These are phyloP conservation scores for Arthrobotrys musiformis DNA, from an alignment of 2,329 filamentous ascomycete genomes.

Conservation along the genomic window DNA sequence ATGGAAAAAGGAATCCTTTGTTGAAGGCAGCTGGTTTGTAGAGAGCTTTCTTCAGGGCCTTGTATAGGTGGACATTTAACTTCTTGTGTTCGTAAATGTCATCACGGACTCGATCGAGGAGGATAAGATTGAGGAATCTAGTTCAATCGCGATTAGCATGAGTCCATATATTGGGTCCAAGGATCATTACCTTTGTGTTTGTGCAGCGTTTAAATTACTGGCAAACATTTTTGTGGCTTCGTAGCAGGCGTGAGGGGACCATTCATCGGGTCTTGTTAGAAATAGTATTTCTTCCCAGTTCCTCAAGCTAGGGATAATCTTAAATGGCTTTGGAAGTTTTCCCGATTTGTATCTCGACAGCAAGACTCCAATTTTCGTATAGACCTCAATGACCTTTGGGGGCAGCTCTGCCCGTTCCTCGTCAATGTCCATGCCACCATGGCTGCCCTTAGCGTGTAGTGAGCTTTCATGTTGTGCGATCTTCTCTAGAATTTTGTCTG, in stretches of 20 bases:
- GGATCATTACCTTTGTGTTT: slow-evolving; percentile 57
- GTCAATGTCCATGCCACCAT: slow-evolving; percentile 59
- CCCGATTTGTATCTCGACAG: slow-evolving; percentile 93
- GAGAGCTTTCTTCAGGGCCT: slow-evolving; percentile 87
- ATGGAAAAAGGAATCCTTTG: slow-evolving; percentile 92
- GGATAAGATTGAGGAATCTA: slow-evolving; percentile 81
- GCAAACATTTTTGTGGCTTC: slow-evolving; percentile 93
- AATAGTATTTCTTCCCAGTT: slow-evolving; percentile 90
- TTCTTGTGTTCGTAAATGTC: slow-evolving; percentile 95
- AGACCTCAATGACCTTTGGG: slow-evolving; percentile 92
- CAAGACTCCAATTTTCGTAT: slow-evolving; percentile 88
- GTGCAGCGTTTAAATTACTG: slow-evolving; percentile 75
- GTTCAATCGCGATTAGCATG: not conserved
- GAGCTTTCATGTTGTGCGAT: slow-evolving; percentile 89
- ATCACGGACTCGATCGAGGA: slow-evolving; percentile 89
- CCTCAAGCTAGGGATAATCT: slow-evolving; percentile 90
- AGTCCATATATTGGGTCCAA: not conserved
- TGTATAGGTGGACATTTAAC: slow-evolving; percentile 94
- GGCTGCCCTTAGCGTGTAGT: slow-evolving; percentile 64
- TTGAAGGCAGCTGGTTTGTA: slow-evolving; percentile 98
- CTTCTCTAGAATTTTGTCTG: slow-evolving; percentile 91
- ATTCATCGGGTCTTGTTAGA: slow-evolving; percentile 81
- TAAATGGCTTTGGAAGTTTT: slow-evolving; percentile 97
- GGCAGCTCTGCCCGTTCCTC: slow-evolving; percentile 89
- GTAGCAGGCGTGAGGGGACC: slow-evolving; percentile 84